Conservation (phyloP, 1,284 basidiomycete genomes). For the Cutaneotrichosporon mucoides region DNA sequence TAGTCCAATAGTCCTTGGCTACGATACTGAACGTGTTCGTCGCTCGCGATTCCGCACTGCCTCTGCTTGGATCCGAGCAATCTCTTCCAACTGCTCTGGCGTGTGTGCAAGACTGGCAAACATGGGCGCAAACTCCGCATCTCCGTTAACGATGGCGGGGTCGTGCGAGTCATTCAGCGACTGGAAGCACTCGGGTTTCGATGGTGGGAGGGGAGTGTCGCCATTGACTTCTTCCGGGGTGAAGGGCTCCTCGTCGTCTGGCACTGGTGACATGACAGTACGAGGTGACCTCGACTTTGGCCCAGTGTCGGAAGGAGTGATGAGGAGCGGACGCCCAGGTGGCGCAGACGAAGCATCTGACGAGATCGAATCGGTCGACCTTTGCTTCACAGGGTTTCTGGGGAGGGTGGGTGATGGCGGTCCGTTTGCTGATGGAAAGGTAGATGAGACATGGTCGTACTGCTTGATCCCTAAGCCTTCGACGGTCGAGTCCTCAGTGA, state of each 20-base stretch:
- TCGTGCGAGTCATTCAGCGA: neutral
- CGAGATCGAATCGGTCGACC: constrained; percentile 8
- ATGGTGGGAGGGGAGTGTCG: neutral
- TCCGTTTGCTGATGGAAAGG: constrained; percentile 11
- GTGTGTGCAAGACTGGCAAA: constrained; percentile 44
- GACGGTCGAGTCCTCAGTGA: neutral
- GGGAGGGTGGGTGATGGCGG: neutral
- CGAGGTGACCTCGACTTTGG: neutral
- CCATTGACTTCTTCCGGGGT: neutral
- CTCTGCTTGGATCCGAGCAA: constrained; percentile 30
- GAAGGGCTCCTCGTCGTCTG: neutral
- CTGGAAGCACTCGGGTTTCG: neutral
- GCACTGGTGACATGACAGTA: neutral
- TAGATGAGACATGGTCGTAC: constrained; percentile 1
- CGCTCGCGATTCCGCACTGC: constrained; percentile 19
- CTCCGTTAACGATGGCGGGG: neutral
- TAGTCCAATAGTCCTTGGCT: neutral
- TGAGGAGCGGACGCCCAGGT: constrained; percentile 11
- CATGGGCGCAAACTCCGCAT: constrained; percentile 25
- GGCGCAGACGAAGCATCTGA: constrained; percentile 14
- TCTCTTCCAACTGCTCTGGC: constrained; percentile 40
- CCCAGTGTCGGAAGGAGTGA: constrained; percentile 13
- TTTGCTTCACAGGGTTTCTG: constrained; percentile 4
- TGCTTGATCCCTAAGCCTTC: constrained; percentile 17
- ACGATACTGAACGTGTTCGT: neutral